These are phyloP conservation scores for Cerrena zonata DNA, from an alignment of 1,284 basidiomycete species.

Conservation along the genomic window DNA sequence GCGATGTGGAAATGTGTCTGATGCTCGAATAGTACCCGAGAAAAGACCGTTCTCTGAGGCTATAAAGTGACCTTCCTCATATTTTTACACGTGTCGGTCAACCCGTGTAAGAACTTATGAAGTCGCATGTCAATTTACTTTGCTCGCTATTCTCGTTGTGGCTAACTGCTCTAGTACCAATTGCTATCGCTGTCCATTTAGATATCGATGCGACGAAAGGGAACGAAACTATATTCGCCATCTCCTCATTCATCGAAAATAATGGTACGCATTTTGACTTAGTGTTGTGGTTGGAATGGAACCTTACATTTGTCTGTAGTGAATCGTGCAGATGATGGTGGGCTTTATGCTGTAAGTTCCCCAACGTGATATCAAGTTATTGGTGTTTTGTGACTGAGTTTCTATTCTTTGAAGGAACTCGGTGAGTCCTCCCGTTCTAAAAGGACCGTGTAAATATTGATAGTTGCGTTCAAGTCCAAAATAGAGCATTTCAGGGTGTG, in stretches of 20 bases:
- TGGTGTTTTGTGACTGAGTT: neutral
- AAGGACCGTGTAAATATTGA: neutral
- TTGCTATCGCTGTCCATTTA: conserved; percentile 5
- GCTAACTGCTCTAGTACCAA: no score
- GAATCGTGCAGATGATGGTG: conserved; percentile 8
- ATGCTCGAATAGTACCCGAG: no score
- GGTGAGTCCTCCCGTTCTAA: neutral
- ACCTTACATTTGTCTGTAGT: neutral
- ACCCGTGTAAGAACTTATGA: no score
- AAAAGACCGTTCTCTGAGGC: no score
- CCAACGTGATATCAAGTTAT: no score
- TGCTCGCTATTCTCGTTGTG: no score
- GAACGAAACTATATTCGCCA: conserved; percentile 6
- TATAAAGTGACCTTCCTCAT: no score
- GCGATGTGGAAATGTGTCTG: no score
- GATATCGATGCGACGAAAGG: conserved; percentile 4
- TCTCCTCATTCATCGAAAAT: conserved; percentile 6
- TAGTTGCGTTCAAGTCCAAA: neutral
- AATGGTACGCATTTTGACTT: conserved; percentile 2
- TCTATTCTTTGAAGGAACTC: neutral
- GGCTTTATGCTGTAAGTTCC: conserved; percentile 5
- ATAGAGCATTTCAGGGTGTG: neutral
- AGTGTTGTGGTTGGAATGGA: neutral
- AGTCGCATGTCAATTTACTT: no score
- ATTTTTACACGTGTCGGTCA: no score